Evolutionary conservation across 2,329 filamentous ascomycete genomes (phyloP).

Genomic region (Epicoccum nigrum): DNA sequence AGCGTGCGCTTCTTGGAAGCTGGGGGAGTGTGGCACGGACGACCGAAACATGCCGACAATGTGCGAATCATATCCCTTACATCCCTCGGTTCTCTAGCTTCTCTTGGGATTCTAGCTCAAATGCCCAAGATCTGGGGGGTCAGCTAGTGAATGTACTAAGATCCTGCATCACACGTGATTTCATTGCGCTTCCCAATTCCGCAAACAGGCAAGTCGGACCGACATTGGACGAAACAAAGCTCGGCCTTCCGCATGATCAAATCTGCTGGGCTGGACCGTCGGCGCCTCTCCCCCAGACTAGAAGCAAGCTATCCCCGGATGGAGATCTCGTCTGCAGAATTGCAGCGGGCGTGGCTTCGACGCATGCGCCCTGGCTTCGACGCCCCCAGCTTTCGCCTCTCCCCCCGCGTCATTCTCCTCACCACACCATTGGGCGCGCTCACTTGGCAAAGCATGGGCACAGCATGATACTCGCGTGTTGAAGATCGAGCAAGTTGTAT

Average conservation of each 20-base stretch:
- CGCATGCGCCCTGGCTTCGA: slow-evolving; percentile 20
- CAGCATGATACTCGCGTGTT: slow-evolving; percentile 18
- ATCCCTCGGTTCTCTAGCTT: background rate
- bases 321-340: slow-evolving; percentile 11
- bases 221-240: slow-evolving; percentile 17
- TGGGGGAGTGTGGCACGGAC: slow-evolving; percentile 11
- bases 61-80: slow-evolving; percentile 22
- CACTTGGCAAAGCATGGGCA: slow-evolving; percentile 25
- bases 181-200: background rate
- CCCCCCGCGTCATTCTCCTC: slow-evolving; percentile 33
- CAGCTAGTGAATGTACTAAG: slow-evolving; percentile 2
- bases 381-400: slow-evolving; percentile 21
- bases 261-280: slow-evolving; percentile 20
- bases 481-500: slow-evolving; percentile 23
- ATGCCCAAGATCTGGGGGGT: background rate
- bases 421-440: slow-evolving; percentile 24
- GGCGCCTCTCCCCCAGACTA: slow-evolving; percentile 27
- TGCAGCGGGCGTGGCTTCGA: slow-evolving; percentile 17
- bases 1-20: slow-evolving; percentile 17
- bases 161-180: slow-evolving; percentile 7
- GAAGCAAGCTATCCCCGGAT: slow-evolving; percentile 20
- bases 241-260: background rate
- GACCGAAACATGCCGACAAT: slow-evolving; percentile 24
- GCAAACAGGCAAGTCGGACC: slow-evolving; percentile 20
- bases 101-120: slow-evolving; percentile 1